Conservation (phyloP, 306 rosid species). For the Prunus fruticosa region DNA sequence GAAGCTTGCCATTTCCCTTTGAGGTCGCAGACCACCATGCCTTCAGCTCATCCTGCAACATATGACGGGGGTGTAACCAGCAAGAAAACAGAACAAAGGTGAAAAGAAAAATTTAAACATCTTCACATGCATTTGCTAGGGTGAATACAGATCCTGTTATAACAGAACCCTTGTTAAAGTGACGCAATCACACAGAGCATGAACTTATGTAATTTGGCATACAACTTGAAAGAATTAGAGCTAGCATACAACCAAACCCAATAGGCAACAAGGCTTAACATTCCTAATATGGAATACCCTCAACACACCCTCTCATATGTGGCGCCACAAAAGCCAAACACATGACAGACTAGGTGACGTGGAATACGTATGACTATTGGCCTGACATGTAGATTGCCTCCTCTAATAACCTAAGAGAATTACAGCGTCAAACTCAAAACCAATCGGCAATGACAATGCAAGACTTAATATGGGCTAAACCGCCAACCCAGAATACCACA, state of each 20-base stretch:
- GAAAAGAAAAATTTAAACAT: background rate
- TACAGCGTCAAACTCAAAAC: background rate
- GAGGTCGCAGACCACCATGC: slow-evolving; percentile 76
- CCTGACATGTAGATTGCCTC: background rate
- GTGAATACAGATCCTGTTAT: background rate
- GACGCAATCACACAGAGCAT: background rate
- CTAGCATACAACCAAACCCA: too few species aligned
- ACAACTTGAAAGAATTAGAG: too few species aligned
- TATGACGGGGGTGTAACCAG: background rate
- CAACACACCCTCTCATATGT: background rate
- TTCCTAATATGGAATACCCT: too few species aligned
- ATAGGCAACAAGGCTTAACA: too few species aligned
- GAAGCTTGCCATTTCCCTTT: slow-evolving; percentile 41
- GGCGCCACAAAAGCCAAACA: background rate
- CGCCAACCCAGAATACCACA: background rate
- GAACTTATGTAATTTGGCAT: too few species aligned
- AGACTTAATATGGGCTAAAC: background rate
- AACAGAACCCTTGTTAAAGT: background rate
- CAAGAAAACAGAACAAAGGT: background rate
- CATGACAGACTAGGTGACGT: background rate
- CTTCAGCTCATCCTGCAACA: slow-evolving; percentile 80
- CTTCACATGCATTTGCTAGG: background rate
- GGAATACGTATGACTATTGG: background rate
- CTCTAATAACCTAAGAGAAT: background rate
- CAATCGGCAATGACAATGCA: background rate